Evolutionary conservation across 208 protist genomes (phyloP), one percentile per base, ranked within the genome.

Genomic region (Phytomonas francai): DNA sequence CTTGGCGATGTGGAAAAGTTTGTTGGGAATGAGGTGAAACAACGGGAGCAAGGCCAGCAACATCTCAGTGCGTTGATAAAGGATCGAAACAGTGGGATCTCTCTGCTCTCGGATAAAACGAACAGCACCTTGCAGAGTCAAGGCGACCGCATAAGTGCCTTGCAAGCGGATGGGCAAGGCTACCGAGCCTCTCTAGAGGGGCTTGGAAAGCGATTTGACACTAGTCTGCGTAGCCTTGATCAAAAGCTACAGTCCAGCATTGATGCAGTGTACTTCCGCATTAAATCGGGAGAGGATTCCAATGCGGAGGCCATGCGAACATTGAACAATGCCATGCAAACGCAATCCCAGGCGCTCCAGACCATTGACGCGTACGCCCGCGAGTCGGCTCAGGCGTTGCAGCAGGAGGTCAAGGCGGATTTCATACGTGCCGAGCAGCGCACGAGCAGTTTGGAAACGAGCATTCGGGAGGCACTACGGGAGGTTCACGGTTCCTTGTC

Each of bases 1-100:
- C 68, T 95, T 19, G 79, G 80, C 16, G 84, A 84, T 63, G 72
- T 93, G n/a, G 90, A 95, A 76, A 81, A 91, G 67, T 80, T 80
- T 72, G 66, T 88, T 34, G 77, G 71, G 3, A 81, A 67, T 42
- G 85, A 92, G 67, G 67, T 72, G 1, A 79, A 75, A 16, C 73
- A 70, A 31, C 73, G 76, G 32, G 81, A 87, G 30, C 72, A 85
- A 59, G 64, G 67, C 34, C 83, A 84, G 62, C 80, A 79, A 63
- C 78, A 84, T 61, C 62, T 88, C 11, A 77, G 75, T 14, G 61
- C 68, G 12, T 45, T 84, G 32, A 27, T 80, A 1, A 65, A 62
- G 33, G 78, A 85, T 25, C 79, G 74, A 3, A 69, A 67, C 69
- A 72, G 73, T 59, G 58, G 76, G 2, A 59, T 73, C 54, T 57